Evolutionary conservation across 805 yeast species (phyloP).

Genomic region (Lachancea thermotolerans): DNA sequence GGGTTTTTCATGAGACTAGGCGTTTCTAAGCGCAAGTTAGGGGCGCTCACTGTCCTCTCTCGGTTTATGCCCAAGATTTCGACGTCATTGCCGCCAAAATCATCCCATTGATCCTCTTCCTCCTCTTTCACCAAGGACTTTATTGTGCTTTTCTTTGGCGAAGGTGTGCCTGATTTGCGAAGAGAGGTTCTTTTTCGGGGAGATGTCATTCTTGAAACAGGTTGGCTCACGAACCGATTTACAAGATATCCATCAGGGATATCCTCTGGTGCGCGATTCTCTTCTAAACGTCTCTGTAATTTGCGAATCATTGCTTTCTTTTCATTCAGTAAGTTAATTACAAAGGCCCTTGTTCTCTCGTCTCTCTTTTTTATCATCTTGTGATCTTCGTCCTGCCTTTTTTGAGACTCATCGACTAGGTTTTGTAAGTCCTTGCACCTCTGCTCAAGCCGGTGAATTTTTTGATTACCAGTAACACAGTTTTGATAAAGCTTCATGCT

Average conservation of each 20-base stretch:
- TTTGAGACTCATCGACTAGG: constrained; percentile 7
- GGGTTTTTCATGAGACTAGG: neutral
- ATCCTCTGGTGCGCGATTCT: constrained; percentile 1
- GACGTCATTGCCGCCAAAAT: constrained; percentile 1
- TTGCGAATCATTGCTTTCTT: constrained; percentile 16
- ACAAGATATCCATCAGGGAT: constrained; percentile 1
- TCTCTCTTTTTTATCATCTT: constrained; percentile 18
- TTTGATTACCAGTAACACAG: constrained; percentile 12
- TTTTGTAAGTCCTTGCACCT: neutral
- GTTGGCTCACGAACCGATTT: constrained; percentile 3
- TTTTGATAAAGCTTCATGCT: constrained; percentile 14
- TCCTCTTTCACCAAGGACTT: neutral
- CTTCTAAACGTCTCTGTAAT: constrained; percentile 3
- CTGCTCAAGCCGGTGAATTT: neutral
- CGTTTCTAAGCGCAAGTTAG: neutral
- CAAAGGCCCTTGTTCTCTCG: constrained; percentile 15
- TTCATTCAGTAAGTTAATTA: constrained; percentile 21
- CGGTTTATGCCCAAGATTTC: constrained; percentile 6
- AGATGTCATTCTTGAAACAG: constrained; percentile 7
- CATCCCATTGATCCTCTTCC: constrained; percentile 1
- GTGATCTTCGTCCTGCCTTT: constrained; percentile 10
- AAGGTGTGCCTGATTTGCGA: neutral
- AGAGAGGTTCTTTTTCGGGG: constrained; percentile 3
- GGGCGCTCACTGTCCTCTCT: neutral
- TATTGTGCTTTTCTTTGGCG: neutral